phyloP scores from a whole-genome alignment of 2,329 filamentous ascomycete species.

The Hymenoscyphus infarciens region DNA sequence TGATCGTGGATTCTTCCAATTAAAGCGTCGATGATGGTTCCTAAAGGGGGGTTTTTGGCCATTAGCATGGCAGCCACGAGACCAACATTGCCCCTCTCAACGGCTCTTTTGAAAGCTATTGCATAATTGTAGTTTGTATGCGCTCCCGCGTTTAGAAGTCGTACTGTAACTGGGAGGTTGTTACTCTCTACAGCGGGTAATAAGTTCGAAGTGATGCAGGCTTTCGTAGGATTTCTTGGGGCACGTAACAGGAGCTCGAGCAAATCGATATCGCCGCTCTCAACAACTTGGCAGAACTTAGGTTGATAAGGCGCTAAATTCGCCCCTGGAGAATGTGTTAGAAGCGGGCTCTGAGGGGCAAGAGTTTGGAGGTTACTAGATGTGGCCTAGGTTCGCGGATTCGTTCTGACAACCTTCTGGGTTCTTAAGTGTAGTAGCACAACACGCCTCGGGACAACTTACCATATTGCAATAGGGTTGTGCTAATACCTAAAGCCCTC shows the following conservation, averaged over 20 bases:
- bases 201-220: conserved; percentile 16
- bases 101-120: conserved; percentile 49
- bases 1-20: conserved; percentile 46
- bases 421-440: background rate
- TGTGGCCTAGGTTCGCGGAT: background rate
- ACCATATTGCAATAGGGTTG: conserved; percentile 22
- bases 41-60: conserved; percentile 49
- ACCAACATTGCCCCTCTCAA: conserved; percentile 44
- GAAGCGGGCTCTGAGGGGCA: background rate
- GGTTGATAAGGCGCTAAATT: conserved; percentile 13
- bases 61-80: conserved; percentile 53
- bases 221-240: conserved; percentile 11
- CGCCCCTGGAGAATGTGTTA: conserved; percentile 11
- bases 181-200: conserved; percentile 13
- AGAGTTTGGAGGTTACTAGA: background rate
- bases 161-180: conserved; percentile 7
- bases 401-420: background rate
- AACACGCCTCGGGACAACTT: background rate
- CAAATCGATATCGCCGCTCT: conserved; percentile 15
- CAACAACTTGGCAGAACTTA: conserved; percentile 8
- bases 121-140: conserved; percentile 51
- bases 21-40: conserved; percentile 46
- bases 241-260: conserved; percentile 19
- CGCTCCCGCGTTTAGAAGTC: conserved; percentile 34
- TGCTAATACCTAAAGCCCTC: conserved; percentile 12